Evolutionary conservation across 805 yeast species (phyloP).

Genomic region (Yarrowia deformans): DNA sequence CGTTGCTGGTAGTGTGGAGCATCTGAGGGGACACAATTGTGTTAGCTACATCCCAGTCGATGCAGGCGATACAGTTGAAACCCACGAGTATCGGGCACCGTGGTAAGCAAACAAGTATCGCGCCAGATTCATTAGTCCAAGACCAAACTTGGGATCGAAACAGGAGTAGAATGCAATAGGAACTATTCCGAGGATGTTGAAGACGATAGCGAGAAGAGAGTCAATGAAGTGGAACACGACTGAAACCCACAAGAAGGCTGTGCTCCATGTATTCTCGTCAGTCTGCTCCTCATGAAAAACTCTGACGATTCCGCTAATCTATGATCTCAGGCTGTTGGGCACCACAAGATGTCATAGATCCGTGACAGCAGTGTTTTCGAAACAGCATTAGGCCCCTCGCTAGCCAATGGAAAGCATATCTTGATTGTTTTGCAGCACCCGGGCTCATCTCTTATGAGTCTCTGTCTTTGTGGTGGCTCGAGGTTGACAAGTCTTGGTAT

Average conservation of each 20-base stretch:
- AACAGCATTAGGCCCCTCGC: too few species aligned
- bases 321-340: slow-evolving; percentile 49
- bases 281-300: slow-evolving; percentile 80
- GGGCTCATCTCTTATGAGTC: too few species aligned
- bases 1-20: slow-evolving; percentile 73
- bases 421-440: too few species aligned
- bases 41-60: slow-evolving; percentile 96
- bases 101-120: slow-evolving; percentile 78
- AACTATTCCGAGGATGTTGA: slow-evolving; percentile 71
- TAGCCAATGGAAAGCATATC: too few species aligned
- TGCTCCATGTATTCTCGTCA: slow-evolving; percentile 68
- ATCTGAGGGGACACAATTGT: slow-evolving; percentile 89
- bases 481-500: too few species aligned
- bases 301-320: slow-evolving; percentile 79
- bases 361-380: too few species aligned
- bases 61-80: slow-evolving; percentile 82
- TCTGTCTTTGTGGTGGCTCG: too few species aligned
- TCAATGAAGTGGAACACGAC: slow-evolving; percentile 83
- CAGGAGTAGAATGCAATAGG: slow-evolving; percentile 85
- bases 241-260: slow-evolving; percentile 90
- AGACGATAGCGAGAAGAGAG: slow-evolving; percentile 68
- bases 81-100: slow-evolving; percentile 78
- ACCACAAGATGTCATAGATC: too few species aligned
- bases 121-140: slow-evolving; percentile 85
- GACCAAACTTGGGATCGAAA: slow-evolving; percentile 83